phyloP scores from a whole-genome alignment of 495 filamentous ascomycete species.

The Penicillium bovifimosum region DNA sequence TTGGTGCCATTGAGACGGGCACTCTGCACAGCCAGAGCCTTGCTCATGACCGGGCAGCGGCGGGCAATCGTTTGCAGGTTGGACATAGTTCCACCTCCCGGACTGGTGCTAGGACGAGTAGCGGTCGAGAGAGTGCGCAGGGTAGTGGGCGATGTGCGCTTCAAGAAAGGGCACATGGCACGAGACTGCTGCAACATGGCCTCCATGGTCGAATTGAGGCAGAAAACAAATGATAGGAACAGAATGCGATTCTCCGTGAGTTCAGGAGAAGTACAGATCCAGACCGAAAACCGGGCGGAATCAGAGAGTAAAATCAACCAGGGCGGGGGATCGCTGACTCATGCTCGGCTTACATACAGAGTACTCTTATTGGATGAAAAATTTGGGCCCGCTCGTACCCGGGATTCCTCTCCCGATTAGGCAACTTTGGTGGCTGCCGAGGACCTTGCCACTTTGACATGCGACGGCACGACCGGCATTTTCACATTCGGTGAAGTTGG shows the following conservation, averaged over 20 bases:
- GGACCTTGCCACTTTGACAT: neutral
- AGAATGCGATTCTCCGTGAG: neutral
- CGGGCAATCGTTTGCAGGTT: constrained; percentile 92
- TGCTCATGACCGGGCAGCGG: constrained; percentile 97
- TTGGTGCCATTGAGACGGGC: constrained; percentile 48
- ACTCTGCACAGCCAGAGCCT: constrained; percentile 87
- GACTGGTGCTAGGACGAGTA: constrained; percentile 59
- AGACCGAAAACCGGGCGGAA: neutral
- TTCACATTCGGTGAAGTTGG: neutral
- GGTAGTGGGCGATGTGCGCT: constrained; percentile 83
- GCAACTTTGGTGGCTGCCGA: neutral
- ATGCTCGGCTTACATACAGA: constrained; percentile 5
- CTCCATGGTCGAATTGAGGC: constrained; percentile 61
- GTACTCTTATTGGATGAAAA: constrained; percentile 1
- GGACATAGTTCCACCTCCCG: constrained; percentile 87
- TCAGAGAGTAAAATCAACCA: constrained; percentile 7
- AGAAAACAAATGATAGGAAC: neutral
- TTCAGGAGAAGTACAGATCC: neutral
- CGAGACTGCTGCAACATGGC: constrained; percentile 88
- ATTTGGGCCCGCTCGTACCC: neutral
- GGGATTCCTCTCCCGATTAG: neutral
- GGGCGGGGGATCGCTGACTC: constrained; percentile 9
- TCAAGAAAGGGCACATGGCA: constrained; percentile 93
- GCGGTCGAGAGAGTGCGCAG: constrained; percentile 86
- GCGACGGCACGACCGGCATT: neutral